Evolutionary conservation across 2,329 filamentous ascomycete species (phyloP).

Genomic region (Sporothrix pallida): DNA sequence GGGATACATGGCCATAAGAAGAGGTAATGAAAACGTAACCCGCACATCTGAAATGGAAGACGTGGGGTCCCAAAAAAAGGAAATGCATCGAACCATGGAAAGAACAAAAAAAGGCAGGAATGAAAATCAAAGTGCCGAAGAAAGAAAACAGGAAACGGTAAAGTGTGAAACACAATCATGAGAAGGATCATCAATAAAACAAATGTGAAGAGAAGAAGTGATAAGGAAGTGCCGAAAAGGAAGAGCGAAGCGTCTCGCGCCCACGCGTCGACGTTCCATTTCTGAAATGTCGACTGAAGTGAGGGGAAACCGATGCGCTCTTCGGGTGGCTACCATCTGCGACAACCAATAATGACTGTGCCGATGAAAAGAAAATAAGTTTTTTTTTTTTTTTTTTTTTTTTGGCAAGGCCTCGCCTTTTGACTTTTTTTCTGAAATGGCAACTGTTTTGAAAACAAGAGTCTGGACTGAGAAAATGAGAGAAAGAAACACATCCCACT

Average conservation of each 20-base stretch:
- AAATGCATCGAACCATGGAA: not conserved
- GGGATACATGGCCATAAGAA: not conserved
- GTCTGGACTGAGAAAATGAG: not conserved
- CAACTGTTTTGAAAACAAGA: not conserved
- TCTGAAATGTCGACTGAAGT: not conserved
- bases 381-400: not conserved
- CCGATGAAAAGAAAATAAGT: no score
- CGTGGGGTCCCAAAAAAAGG: not conserved
- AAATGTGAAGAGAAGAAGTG: not conserved
- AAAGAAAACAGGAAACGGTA: not conserved
- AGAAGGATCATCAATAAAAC: not conserved
- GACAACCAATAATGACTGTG: not conserved
- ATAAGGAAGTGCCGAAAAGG: not conserved
- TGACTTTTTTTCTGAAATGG: conserved; percentile 1
- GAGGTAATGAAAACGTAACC: conserved; percentile 20
- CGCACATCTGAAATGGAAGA: not conserved
- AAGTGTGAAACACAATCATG: not conserved
- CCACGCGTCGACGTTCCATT: not conserved
- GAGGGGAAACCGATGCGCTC: not conserved
- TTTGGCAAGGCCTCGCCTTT: conserved; percentile 6
- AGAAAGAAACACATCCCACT: conserved; percentile 6
- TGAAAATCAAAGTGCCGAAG: not conserved
- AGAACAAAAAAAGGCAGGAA: not conserved
- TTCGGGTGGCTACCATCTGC: not conserved
- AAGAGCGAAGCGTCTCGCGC: not conserved